Conservation (phyloP, 192 early-diverging fungal species). For the Umbelopsis ramanniana region DNA sequence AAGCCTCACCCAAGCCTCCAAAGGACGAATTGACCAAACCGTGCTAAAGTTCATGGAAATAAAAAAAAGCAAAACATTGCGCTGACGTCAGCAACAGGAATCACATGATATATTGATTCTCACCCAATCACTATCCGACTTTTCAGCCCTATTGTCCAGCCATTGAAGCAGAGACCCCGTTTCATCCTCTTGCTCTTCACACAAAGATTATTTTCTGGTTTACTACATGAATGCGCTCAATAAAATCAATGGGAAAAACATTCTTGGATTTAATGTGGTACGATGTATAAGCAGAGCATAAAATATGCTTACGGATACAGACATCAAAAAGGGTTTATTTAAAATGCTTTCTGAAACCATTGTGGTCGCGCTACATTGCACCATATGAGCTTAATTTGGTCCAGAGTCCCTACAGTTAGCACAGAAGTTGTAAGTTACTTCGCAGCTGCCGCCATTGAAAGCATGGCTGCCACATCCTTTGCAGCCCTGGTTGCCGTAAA, state of each 20-base stretch:
- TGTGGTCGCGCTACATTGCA: too few species aligned
- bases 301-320: too few species aligned
- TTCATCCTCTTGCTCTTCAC: too few species aligned
- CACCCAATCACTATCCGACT: not conserved
- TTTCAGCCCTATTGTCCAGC: not conserved
- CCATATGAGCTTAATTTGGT: not conserved
- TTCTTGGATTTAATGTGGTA: too few species aligned
- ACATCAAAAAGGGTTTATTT: too few species aligned
- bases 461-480: constrained; percentile 43
- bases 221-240: too few species aligned
- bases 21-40: constrained; percentile 5
- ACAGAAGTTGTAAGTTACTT: constrained; percentile 39
- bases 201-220: too few species aligned
- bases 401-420: constrained; percentile 22
- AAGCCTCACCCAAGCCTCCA: constrained; percentile 29
- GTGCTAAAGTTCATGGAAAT: constrained; percentile 6
- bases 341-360: too few species aligned
- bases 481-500: constrained; percentile 39
- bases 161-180: too few species aligned
- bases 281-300: too few species aligned
- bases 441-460: constrained; percentile 36
- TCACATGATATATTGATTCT: not conserved
- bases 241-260: too few species aligned
- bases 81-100: not conserved
- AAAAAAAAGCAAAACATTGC: not conserved